Base-by-base conservation (phyloP, 2,329 filamentous ascomycete species). In the Drechmeria coniospora region DNA sequence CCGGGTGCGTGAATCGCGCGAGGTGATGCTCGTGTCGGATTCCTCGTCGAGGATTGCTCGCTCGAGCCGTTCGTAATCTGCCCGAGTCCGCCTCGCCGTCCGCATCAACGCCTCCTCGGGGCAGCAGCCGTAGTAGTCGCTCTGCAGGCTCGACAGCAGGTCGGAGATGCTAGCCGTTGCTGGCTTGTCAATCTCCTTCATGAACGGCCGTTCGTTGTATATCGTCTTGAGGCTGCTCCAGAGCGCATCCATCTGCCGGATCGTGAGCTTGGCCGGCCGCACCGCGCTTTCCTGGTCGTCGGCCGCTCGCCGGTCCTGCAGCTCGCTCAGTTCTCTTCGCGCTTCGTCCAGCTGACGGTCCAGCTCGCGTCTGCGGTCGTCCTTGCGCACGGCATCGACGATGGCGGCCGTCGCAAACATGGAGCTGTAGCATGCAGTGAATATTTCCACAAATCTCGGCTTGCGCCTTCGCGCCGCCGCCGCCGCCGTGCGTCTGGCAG, bases 361-460 rank as follows among this genome's bases (percentile, higher is more conserved):
- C 55, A 79, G 68, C 36, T 74, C 63, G 35, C 58, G 59, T 25
- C 66, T 61, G 35, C 69, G 59, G 22, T 57, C 55, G 29, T 68
- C 59, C 45, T 81, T 80, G 17, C 54, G 47, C 16, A 59, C 56
- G 5, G 68, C 66, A 46, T 83, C 78, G 17, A 68, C 54, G 3
- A 77, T 55, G 8, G 74, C 64, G 2, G 74, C 75, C 2, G 70
- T 68, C 5, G 71, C 74, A 41, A 79, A 67, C 29, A 77, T 65
- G 19, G 72, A 68, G 15, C 75, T 75, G 43, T 80, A 81, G 46
- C 65, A 68, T 21, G 76, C 68, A 15, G 75, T 79, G 44, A 76
- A 61, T 33, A 74, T 36, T 51, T 73, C 57, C 50, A 63, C 53
- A 42, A 60, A 49, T 22, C 57, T 59, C 23, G 62, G 49, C 37